Percentiles rank a stretch among this genome's conserved stretches.
Conservation (phyloP, 202 grass and related monocot genomes). For the Sporobolus alterniflorus region DNA sequence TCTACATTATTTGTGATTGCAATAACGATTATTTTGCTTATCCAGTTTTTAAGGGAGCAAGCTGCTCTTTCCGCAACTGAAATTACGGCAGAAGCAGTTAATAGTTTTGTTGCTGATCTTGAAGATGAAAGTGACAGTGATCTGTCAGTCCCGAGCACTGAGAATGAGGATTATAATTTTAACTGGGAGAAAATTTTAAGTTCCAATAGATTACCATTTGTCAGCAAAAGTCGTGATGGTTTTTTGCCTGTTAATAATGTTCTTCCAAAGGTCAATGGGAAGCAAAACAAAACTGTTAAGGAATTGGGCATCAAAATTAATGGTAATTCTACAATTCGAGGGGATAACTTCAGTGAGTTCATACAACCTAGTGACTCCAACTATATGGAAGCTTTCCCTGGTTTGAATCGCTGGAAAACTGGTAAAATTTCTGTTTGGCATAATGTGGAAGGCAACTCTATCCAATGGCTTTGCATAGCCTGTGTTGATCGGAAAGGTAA, state of each 20-base stretch:
- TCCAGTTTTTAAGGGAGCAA: constrained; percentile 92
- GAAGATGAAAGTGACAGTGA: constrained; percentile 77
- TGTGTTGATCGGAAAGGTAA: constrained; percentile 91
- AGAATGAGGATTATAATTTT: constrained; percentile 53
- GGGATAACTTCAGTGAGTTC: constrained; percentile 53
- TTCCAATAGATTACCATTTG: constrained; percentile 49
- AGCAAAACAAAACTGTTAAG: constrained; percentile 65
- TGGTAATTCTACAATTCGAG: constrained; percentile 56
- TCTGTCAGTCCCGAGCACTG: constrained; percentile 35
- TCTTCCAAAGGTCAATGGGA: constrained; percentile 72
- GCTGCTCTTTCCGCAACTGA: constrained; percentile 78
- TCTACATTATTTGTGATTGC: constrained; percentile 22
- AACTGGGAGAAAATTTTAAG: constrained; percentile 78
- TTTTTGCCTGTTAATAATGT: constrained; percentile 64
- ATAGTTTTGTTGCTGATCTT: constrained; percentile 89
- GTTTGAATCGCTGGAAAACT: constrained; percentile 93
- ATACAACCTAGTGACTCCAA: constrained; percentile 44
- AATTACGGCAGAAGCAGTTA: constrained; percentile 84
- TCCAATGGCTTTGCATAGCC: constrained; percentile 91
- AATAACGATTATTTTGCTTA: constrained; percentile 35
- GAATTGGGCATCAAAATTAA: constrained; percentile 83
- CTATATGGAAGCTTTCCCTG: constrained; percentile 66
- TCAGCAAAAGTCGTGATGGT: constrained; percentile 44
- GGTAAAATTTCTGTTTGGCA: constrained; percentile 91
- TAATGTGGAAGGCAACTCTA: constrained; percentile 69